Percentiles rank a stretch among this genome's conserved stretches.
phyloP scores from a whole-genome alignment of 129 eudicot genomes.

The Oenanthe sinensis region DNA sequence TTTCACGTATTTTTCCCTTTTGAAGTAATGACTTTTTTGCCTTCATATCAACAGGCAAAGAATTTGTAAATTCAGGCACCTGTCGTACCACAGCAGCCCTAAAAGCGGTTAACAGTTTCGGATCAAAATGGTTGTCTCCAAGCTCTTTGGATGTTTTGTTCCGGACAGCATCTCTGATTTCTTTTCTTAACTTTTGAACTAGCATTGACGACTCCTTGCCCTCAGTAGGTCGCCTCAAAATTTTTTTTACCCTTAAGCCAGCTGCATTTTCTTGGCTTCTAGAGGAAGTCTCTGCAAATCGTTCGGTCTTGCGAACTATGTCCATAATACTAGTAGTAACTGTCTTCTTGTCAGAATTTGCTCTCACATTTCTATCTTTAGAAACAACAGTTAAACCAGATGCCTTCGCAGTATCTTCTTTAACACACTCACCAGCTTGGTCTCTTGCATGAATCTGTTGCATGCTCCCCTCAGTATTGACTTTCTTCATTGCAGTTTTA shows the following conservation, averaged over 20 bases:
- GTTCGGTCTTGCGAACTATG: constrained; percentile 54
- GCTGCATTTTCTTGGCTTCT: constrained; percentile 45
- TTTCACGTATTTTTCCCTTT: constrained; percentile 83
- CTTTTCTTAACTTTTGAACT: constrained; percentile 71
- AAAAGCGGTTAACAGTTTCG: constrained; percentile 81
- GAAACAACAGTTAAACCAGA: constrained; percentile 11
- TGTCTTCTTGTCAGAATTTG: constrained; percentile 23
- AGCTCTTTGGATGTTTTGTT: constrained; percentile 59
- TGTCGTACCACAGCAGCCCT: constrained; percentile 74
- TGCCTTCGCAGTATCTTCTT: constrained; percentile 10
- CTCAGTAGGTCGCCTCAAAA: constrained; percentile 61
- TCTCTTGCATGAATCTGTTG: constrained; percentile 16
- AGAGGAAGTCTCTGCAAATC: constrained; percentile 18
- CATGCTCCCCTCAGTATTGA: constrained; percentile 34
- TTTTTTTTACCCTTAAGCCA: constrained; percentile 78
- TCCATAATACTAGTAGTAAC: constrained; percentile 42
- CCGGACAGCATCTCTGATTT: constrained; percentile 84
- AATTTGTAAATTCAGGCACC: constrained; percentile 41
- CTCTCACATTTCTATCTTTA: constrained; percentile 13
- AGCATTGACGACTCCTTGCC: constrained; percentile 50
- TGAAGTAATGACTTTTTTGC: constrained; percentile 64
- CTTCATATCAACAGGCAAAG: constrained; percentile 47
- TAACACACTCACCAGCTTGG: constrained; percentile 21
- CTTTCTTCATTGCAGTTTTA: constrained; percentile 32
- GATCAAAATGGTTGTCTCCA: constrained; percentile 61